phyloP scores from a whole-genome alignment of 495 filamentous ascomycete genomes.

The Penicillium coffeae region DNA sequence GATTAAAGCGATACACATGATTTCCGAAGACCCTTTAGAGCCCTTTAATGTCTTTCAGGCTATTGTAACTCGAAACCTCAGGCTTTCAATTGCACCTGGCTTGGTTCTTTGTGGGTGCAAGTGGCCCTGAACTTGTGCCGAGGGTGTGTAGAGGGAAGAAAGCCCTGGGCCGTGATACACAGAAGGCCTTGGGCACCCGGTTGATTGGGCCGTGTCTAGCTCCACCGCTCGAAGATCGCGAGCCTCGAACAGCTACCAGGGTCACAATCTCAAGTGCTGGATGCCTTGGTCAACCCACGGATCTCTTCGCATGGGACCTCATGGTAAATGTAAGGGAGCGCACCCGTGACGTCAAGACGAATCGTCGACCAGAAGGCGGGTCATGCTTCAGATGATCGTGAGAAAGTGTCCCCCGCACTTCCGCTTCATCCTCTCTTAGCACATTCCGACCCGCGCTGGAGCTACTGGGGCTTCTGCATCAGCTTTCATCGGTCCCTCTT shows the following conservation, averaged over 20 bases:
- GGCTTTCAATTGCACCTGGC: not conserved
- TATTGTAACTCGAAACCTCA: not conserved
- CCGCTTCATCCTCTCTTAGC: not conserved
- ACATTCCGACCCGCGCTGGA: not conserved
- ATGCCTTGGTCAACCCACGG: not conserved
- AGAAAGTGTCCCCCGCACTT: not conserved
- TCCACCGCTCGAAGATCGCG: constrained; percentile 10
- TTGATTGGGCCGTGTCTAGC: constrained; percentile 16
- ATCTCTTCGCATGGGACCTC: not conserved
- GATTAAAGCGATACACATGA: constrained; percentile 89
- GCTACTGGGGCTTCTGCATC: not conserved
- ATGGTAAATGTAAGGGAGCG: not conserved
- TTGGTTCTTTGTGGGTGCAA: not conserved
- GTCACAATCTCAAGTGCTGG: not conserved
- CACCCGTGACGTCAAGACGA: constrained; percentile 28
- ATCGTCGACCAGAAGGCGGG: constrained; percentile 11
- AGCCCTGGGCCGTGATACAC: constrained; percentile 3
- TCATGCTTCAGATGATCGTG: constrained; percentile 12
- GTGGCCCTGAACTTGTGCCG: not conserved
- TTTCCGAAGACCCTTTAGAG: constrained; percentile 7
- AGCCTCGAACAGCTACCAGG: not conserved
- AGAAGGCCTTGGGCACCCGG: constrained; percentile 14
- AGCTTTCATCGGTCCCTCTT: not conserved
- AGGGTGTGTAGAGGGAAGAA: constrained; percentile 1
- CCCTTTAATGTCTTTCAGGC: not conserved